Conservation (phyloP, 2,329 filamentous ascomycete genomes). For the Beauveria sp. region DNA sequence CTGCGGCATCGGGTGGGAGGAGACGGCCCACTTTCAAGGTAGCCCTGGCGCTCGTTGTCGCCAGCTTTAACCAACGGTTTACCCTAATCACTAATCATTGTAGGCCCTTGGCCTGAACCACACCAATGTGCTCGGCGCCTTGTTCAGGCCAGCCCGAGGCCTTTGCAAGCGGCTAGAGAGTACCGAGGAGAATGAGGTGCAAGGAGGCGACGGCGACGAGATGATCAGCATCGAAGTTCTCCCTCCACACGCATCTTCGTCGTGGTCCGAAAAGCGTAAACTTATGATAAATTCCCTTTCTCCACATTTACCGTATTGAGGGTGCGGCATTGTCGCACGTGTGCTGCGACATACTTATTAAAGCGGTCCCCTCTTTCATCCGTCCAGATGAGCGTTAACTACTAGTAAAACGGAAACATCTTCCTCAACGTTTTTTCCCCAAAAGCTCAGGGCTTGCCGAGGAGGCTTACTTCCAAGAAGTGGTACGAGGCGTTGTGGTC, state of each 20-base stretch:
- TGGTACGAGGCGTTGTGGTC: constrained; percentile 3
- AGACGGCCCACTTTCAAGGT: not conserved
- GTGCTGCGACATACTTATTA: not conserved
- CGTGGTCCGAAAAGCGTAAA: not conserved
- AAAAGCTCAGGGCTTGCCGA: not conserved
- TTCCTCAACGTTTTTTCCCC: not conserved
- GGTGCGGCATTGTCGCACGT: constrained; percentile 1
- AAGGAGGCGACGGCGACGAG: not conserved
- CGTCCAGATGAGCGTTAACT: not conserved
- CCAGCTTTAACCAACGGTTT: not conserved
- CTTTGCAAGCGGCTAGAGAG: not conserved
- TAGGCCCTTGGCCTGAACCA: not conserved
- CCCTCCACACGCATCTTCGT: not conserved
- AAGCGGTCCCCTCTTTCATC: not conserved
- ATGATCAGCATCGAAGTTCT: not conserved
- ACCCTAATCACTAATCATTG: constrained; percentile 6
- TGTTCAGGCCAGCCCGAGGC: not conserved
- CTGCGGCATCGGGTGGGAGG: not conserved
- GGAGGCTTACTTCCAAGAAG: not conserved
- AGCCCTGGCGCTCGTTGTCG: not conserved
- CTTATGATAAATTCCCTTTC: not conserved
- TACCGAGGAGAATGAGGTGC: too few species aligned
- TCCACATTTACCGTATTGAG: not conserved
- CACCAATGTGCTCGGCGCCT: not conserved
- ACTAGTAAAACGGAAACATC: too few species aligned